These are phyloP conservation scores for Ustilago crameri DNA, from an alignment of 1,284 basidiomycete genomes.

Conservation along the genomic window DNA sequence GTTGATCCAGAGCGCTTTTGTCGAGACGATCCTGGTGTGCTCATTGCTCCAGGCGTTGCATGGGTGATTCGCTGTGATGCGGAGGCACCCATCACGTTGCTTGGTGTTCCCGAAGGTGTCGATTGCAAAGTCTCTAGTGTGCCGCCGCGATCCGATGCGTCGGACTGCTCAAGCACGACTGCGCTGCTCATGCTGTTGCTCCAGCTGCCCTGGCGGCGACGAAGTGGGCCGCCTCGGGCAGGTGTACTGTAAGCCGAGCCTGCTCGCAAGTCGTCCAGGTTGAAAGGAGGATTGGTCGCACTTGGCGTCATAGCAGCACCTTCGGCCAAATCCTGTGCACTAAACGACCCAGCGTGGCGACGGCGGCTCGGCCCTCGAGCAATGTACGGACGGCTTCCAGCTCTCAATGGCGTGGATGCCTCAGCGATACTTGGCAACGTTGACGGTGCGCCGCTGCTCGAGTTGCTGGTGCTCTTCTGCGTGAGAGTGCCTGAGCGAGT, in stretches of 20 bases:
- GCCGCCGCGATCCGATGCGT: constrained; percentile 23
- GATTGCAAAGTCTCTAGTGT: constrained; percentile 15
- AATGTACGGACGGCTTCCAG: constrained; percentile 30
- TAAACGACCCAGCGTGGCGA: constrained; percentile 61
- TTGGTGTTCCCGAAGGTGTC: constrained; percentile 33
- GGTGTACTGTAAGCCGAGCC: constrained; percentile 41
- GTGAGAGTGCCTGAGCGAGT: constrained; percentile 22
- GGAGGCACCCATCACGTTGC: constrained; percentile 1
- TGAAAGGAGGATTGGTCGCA: constrained; percentile 35
- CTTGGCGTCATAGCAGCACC: constrained; percentile 54
- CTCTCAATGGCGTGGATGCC: constrained; percentile 37
- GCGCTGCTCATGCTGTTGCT: constrained; percentile 35
- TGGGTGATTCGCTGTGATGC: constrained; percentile 11
- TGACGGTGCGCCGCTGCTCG: constrained; percentile 21
- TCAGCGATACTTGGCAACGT: constrained; percentile 62
- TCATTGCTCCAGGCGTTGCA: constrained; percentile 19
- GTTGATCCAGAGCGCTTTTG: constrained; percentile 42
- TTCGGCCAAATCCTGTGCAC: constrained; percentile 59
- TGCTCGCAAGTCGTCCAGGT: constrained; percentile 42
- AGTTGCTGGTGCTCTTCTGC: constrained; percentile 31
- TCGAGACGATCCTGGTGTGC: constrained; percentile 38
- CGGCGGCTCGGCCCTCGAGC: constrained; percentile 36
- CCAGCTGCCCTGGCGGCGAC: constrained; percentile 26
- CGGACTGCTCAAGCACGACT: constrained; percentile 29
- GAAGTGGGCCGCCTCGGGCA: constrained; percentile 8